Conservation (phyloP, 2,329 filamentous ascomycete genomes). For the Hypoxylon sp. region DNA sequence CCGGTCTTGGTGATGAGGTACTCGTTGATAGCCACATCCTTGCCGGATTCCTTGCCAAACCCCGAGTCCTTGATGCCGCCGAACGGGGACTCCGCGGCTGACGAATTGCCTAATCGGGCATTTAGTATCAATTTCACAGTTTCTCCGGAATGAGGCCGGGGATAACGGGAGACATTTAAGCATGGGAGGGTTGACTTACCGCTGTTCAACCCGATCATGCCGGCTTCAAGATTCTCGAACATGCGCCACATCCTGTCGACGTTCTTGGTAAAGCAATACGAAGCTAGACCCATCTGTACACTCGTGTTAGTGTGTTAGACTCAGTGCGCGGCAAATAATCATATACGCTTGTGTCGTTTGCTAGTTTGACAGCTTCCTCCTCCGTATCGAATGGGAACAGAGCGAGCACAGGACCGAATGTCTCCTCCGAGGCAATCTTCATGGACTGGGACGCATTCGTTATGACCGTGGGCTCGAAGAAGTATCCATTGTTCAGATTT, state of each 20-base stretch:
- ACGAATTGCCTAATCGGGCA: slow-evolving; percentile 56
- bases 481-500: slow-evolving; percentile 64
- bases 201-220: slow-evolving; percentile 61
- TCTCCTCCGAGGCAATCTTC: slow-evolving; percentile 66
- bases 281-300: slow-evolving; percentile 68
- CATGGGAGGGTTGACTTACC: slow-evolving; percentile 55
- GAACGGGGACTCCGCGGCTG: slow-evolving; percentile 62
- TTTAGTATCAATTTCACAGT: neutral
- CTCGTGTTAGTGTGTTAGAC: neutral
- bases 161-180: neutral
- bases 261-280: slow-evolving; percentile 72
- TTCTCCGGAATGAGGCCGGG: neutral
- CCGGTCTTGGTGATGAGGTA: slow-evolving; percentile 63
- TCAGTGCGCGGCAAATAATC: neutral
- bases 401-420: slow-evolving; percentile 71
- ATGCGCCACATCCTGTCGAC: slow-evolving; percentile 70
- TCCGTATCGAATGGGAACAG: slow-evolving; percentile 70
- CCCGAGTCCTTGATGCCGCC: slow-evolving; percentile 66
- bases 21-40: slow-evolving; percentile 64
- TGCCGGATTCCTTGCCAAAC: slow-evolving; percentile 64
- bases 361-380: slow-evolving; percentile 66
- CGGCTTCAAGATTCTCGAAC: slow-evolving; percentile 72
- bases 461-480: slow-evolving; percentile 74
- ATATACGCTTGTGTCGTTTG: slow-evolving; percentile 66
- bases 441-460: slow-evolving; percentile 64